Evolutionary conservation across 2,329 filamentous ascomycete genomes (phyloP).

Genomic region (Penicillium janthinellum): DNA sequence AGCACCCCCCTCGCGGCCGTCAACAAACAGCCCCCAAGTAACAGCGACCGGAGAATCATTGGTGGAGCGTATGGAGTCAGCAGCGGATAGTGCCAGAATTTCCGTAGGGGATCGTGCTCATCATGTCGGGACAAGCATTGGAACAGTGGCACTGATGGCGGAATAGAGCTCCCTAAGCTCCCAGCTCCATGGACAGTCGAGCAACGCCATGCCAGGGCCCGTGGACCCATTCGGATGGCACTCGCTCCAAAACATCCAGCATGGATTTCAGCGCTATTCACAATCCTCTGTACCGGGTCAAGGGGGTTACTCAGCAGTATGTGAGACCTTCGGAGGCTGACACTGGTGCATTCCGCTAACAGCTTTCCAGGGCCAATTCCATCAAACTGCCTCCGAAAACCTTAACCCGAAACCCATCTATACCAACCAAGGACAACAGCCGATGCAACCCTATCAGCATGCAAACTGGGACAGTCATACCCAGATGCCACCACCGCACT

Average conservation of each 20-base stretch:
- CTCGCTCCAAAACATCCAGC: slow-evolving; percentile 18
- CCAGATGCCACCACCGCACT: not conserved
- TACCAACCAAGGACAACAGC: not conserved
- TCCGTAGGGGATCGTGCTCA: slow-evolving; percentile 32
- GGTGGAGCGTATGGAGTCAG: slow-evolving; percentile 19
- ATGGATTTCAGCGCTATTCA: slow-evolving; percentile 6
- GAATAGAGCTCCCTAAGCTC: slow-evolving; percentile 29
- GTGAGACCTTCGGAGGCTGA: not conserved
- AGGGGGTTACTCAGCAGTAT: slow-evolving; percentile 10
- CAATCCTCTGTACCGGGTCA: not conserved
- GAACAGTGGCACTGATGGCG: slow-evolving; percentile 30
- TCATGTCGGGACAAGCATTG: slow-evolving; percentile 22
- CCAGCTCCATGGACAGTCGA: slow-evolving; percentile 18
- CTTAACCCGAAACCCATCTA: not conserved
- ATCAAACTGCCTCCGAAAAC: not conserved
- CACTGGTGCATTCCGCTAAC: slow-evolving; percentile 1
- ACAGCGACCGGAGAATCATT: slow-evolving; percentile 11
- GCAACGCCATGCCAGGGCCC: slow-evolving; percentile 18
- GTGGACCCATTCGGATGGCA: slow-evolving; percentile 20
- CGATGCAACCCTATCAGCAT: not conserved
- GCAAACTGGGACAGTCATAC: not conserved
- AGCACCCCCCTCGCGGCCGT: slow-evolving; percentile 29
- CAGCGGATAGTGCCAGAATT: slow-evolving; percentile 23
- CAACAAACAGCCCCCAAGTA: slow-evolving; percentile 23
- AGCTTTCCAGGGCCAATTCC: not conserved